Evolutionary conservation across 2,329 filamentous ascomycete genomes (phyloP).

Genomic region (Nothopassalora personata): DNA sequence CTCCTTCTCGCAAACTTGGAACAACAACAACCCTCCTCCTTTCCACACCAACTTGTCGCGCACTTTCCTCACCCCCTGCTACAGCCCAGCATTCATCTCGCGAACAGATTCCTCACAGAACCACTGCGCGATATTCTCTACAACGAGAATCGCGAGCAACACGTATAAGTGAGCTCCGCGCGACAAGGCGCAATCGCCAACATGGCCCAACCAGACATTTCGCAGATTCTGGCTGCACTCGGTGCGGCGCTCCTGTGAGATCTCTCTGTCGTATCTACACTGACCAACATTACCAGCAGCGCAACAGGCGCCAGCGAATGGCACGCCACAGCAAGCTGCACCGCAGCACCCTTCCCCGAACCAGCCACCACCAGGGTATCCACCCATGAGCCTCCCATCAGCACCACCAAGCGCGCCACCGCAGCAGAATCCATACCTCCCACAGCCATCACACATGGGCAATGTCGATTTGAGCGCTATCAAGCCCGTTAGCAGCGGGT

Average conservation of each 20-base stretch:
- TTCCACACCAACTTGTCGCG: not conserved
- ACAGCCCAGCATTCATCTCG: not conserved
- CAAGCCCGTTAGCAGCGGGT: conserved; percentile 72
- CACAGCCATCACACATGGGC: conserved; percentile 66
- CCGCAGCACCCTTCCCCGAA: conserved; percentile 40
- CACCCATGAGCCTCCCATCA: conserved; percentile 33
- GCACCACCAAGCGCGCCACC: conserved; percentile 34
- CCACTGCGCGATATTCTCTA: not conserved
- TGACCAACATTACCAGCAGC: conserved; percentile 7
- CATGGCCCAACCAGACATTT: conserved; percentile 47
- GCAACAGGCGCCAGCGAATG: conserved; percentile 33
- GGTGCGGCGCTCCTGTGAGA: conserved; percentile 28
- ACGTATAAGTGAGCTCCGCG: not conserved
- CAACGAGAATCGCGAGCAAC: not conserved
- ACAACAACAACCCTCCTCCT: not conserved
- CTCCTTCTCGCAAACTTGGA: not conserved
- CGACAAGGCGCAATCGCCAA: conserved; percentile 9
- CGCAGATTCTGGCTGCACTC: conserved; percentile 48
- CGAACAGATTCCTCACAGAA: not conserved
- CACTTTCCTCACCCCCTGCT: not conserved
- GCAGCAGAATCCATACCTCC: conserved; percentile 41
- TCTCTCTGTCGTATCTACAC: not conserved
- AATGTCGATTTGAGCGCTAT: conserved; percentile 75
- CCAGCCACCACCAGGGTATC: conserved; percentile 40
- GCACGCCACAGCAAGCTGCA: conserved; percentile 36